Evolutionary conservation across 257 asterid genomes (phyloP).

Genomic region (Capsicum rhomboideum): DNA sequence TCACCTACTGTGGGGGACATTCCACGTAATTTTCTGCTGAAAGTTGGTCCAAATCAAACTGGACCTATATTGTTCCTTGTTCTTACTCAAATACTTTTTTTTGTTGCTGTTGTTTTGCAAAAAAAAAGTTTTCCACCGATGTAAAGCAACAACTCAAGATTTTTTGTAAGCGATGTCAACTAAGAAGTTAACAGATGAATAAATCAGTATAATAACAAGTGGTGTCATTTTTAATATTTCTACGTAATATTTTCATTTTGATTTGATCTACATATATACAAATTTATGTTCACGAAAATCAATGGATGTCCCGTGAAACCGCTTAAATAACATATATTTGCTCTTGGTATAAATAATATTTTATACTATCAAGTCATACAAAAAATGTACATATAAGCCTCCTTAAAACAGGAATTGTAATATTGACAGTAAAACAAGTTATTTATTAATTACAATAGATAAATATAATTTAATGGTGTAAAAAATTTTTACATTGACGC

Average conservation of each 20-base stretch:
- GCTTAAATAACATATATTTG: neutral
- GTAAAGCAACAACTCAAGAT: neutral
- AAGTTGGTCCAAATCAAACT: neutral
- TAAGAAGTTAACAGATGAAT: neutral
- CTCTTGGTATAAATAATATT: neutral
- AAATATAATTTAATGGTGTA: neutral
- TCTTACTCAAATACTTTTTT: neutral
- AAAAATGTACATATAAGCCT: neutral
- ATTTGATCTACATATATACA: neutral
- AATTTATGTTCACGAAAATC: neutral
- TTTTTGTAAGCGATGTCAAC: neutral
- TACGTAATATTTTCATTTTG: neutral
- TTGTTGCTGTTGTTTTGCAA: neutral
- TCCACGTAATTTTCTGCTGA: too few species aligned
- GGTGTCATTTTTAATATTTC: neutral
- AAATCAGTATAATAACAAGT: neutral
- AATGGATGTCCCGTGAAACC: neutral
- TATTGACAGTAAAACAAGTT: neutral
- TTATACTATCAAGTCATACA: neutral
- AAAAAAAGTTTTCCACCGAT: too few species aligned
- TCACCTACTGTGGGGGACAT: too few species aligned
- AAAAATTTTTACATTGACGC: too few species aligned
- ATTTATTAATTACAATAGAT: neutral
- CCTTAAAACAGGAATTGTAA: neutral
- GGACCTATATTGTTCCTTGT: neutral